Conservation (phyloP, 75 land plant genomes). For the Selaginella moellendorffii region DNA sequence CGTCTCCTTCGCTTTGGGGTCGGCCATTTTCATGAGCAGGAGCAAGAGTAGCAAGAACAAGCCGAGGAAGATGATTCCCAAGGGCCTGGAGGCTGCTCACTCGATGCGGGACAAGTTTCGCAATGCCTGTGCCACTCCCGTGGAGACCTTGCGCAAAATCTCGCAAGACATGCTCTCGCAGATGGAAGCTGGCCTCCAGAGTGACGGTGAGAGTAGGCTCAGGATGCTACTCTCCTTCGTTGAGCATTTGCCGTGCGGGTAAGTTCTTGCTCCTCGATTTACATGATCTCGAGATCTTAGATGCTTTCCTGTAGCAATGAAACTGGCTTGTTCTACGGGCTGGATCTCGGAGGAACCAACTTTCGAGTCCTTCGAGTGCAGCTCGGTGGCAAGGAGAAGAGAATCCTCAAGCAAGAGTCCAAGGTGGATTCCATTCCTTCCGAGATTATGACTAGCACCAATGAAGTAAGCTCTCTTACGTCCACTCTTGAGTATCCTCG, state of each 20-base stretch:
- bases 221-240: background rate
- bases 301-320: slow-evolving; percentile 28
- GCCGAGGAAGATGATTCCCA: too few species aligned
- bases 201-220: background rate
- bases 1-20: too few species aligned
- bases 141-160: background rate
- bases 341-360: slow-evolving; percentile 69
- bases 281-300: background rate
- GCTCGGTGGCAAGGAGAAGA: slow-evolving; percentile 36
- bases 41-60: too few species aligned
- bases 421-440: slow-evolving; percentile 44
- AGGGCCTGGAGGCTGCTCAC: too few species aligned
- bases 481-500: background rate
- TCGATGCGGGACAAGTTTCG: background rate
- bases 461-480: slow-evolving; percentile 16
- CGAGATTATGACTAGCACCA: slow-evolving; percentile 34
- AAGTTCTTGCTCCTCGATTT: background rate
- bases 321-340: slow-evolving; percentile 44
- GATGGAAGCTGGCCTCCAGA: background rate
- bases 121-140: background rate
- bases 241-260: background rate
- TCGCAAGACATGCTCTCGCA: background rate
- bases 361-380: slow-evolving; percentile 48
- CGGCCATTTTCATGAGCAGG: too few species aligned
- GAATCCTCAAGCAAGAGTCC: slow-evolving; percentile 33